Conservation (phyloP, 345 rosid species). For the Lepidium africanum region DNA sequence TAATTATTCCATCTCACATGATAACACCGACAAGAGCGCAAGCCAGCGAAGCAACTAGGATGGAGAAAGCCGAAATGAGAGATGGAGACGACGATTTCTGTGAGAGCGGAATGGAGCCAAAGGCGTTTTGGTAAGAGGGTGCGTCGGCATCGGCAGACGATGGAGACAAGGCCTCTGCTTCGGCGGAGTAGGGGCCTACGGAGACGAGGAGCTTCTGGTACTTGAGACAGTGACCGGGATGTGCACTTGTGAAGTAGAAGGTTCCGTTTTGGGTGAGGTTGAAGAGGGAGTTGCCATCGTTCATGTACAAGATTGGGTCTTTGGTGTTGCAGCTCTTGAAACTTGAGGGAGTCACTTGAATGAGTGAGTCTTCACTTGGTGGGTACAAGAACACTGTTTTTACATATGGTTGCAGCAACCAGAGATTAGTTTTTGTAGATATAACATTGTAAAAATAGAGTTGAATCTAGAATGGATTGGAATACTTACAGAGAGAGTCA, state of each 20-base stretch:
- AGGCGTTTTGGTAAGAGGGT: constrained; percentile 62
- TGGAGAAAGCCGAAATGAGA: constrained; percentile 24
- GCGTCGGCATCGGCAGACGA: constrained; percentile 45
- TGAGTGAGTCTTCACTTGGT: constrained; percentile 91
- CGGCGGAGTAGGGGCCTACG: constrained; percentile 49
- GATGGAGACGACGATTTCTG: constrained; percentile 35
- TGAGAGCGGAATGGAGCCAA: constrained; percentile 64
- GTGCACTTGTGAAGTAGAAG: constrained; percentile 79
- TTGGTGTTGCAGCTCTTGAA: constrained; percentile 66
- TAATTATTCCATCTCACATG: constrained; percentile 27
- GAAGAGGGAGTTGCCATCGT: constrained; percentile 89
- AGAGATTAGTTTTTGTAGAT: background rate
- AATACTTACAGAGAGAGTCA: constrained; percentile 65
- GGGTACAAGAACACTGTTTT: constrained; percentile 88
- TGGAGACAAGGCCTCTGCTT: constrained; percentile 47
- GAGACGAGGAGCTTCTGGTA: constrained; percentile 71
- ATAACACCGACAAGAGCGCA: constrained; percentile 28
- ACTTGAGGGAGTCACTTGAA: constrained; percentile 59
- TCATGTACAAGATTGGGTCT: constrained; percentile 80
- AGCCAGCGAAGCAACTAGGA: constrained; percentile 33
- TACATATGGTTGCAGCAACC: background rate
- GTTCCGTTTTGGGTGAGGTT: constrained; percentile 62
- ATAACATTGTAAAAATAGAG: background rate
- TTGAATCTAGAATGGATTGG: background rate
- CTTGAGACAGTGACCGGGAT: constrained; percentile 70